Evolutionary conservation across 305 asterid genomes (phyloP).

Genomic region (Fraxinus xanthoxyloides): DNA sequence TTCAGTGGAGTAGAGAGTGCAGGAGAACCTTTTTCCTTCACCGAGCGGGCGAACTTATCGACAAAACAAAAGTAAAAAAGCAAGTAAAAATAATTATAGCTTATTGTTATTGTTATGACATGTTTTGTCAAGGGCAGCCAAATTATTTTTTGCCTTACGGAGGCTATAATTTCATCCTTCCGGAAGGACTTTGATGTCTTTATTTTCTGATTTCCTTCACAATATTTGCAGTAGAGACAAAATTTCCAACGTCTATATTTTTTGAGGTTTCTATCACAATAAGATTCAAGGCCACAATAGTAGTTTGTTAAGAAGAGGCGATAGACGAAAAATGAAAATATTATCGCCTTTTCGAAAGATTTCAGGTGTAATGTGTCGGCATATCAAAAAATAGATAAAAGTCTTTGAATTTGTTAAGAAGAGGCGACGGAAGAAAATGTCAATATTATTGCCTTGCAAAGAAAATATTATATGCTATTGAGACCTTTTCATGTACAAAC

Average conservation of each 20-base stretch:
- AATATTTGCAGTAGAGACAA: neutral
- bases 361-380: neutral
- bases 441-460: neutral
- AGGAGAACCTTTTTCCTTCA: slow-evolving; percentile 47
- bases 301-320: neutral
- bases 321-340: neutral
- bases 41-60: slow-evolving; percentile 41
- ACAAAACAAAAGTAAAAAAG: neutral
- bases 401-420: neutral
- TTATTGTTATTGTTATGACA: neutral
- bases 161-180: no score
- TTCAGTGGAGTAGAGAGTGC: slow-evolving; percentile 47
- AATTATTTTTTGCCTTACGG: no score
- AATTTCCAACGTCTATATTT: neutral
- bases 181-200: neutral
- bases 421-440: neutral
- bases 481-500: neutral
- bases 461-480: neutral
- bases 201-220: neutral
- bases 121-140: no score
- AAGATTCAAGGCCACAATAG: neutral
- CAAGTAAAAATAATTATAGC: neutral
- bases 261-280: neutral
- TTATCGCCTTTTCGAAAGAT: neutral
- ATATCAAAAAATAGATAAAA: neutral